Percentiles rank a stretch among this genome's conserved stretches.
Conservation (phyloP, 2,329 filamentous ascomycete genomes). For the Xylaria polymorpha region DNA sequence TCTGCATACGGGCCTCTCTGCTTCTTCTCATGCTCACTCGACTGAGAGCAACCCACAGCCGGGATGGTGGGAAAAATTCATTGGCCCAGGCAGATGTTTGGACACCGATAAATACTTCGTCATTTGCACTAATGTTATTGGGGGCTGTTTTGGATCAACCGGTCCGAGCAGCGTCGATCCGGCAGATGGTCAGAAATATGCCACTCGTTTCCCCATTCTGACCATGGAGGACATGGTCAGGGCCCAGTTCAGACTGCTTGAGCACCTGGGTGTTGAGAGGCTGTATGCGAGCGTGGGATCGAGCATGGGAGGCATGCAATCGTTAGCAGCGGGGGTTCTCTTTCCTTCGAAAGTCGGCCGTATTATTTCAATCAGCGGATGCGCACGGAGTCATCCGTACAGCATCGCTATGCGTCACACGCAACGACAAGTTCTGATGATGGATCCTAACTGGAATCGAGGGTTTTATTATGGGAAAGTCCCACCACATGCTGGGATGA, state of each 20-base stretch:
- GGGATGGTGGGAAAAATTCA: slow-evolving; percentile 99
- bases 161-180: slow-evolving; percentile 91
- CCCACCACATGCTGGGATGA: slow-evolving; percentile 96
- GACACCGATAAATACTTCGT: slow-evolving; percentile 94
- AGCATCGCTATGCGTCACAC: slow-evolving; percentile 99
- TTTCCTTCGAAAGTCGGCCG: slow-evolving; percentile 85
- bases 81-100: slow-evolving; percentile 84
- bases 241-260: slow-evolving; percentile 90
- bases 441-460: slow-evolving; percentile 96
- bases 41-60: slow-evolving; percentile 87
- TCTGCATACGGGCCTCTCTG: slow-evolving; percentile 91
- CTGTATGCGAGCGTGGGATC: slow-evolving; percentile 94
- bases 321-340: slow-evolving; percentile 84
- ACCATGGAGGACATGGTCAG: slow-evolving; percentile 98
- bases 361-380: slow-evolving; percentile 91
- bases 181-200: slow-evolving; percentile 86
- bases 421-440: slow-evolving; percentile 97
- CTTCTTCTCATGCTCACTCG: slow-evolving; percentile 96
- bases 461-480: slow-evolving; percentile 92
- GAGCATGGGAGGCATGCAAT: slow-evolving; percentile 99
- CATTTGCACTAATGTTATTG: slow-evolving; percentile 96
- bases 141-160: slow-evolving; percentile 95
- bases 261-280: slow-evolving; percentile 78
- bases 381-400: slow-evolving; percentile 94
- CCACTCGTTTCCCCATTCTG: slow-evolving; percentile 93